phyloP scores from a whole-genome alignment of 805 yeast genomes.

The Blastobotrys terrestris region DNA sequence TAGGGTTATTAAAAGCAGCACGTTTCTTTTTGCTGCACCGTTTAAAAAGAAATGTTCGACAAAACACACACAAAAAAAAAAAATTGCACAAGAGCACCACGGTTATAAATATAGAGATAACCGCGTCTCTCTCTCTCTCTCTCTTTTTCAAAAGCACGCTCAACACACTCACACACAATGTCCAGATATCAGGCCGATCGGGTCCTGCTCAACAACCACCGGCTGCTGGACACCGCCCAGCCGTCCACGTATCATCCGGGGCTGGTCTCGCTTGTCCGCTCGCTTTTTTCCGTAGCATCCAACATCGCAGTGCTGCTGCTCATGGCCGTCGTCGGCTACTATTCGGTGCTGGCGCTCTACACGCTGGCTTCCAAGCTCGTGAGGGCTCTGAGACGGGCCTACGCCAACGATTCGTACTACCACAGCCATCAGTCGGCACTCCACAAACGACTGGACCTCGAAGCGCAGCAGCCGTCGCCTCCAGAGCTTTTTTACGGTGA shows the following conservation, averaged over 20 bases:
- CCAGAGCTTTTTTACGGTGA: not conserved
- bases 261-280: not conserved
- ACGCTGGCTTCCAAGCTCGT: not conserved
- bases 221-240: not conserved
- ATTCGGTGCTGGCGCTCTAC: not conserved
- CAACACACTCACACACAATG: too few species aligned
- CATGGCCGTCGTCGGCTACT: not conserved
- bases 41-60: not conserved
- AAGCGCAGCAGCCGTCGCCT: not conserved
- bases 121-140: not conserved
- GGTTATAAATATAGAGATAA: not conserved
- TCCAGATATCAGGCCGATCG: not conserved
- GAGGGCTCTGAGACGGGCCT: too few species aligned
- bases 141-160: not conserved
- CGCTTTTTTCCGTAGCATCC: not conserved
- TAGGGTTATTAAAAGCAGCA: not conserved
- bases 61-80: too few species aligned
- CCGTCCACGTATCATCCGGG: not conserved
- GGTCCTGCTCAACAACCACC: not conserved
- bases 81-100: not conserved
- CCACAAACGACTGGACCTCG: not conserved
- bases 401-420: too few species aligned
- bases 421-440: too few species aligned
- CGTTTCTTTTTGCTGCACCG: not conserved
- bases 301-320: not conserved